Base-by-base conservation (phyloP, 139 green algal genomes). In the Pseudopediastrum boryanum region DNA sequence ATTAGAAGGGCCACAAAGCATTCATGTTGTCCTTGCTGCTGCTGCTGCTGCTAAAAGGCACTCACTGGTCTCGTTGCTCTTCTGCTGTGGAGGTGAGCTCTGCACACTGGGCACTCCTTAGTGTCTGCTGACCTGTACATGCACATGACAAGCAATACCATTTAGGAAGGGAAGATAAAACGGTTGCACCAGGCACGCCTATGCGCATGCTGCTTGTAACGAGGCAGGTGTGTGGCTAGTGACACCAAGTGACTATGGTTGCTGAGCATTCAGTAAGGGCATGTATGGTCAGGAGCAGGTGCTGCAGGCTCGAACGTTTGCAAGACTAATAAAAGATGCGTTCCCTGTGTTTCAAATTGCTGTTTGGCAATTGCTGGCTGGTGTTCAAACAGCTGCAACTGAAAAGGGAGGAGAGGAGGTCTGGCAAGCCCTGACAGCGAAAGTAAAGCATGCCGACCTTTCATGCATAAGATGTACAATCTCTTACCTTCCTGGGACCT, bases 31-130 rank as follows among this genome's bases (percentile, higher is more conserved):
- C n/a, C n/a, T n/a, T n/a, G n/a, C n/a, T n/a, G n/a, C n/a, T n/a
- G n/a, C n/a, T n/a, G 10, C 8, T 7, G 54, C 54, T 13, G 54
- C 54, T 25, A 25, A 19, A 58, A 16, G 19, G 48, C 48, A 2
- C 74, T 66, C 31, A 81, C 74, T 33, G 69, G 75, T 48, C 80
- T 78, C 33, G 66, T 66, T 42, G 69, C 78, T 38, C 70, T 50
- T 7, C 76, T 39, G 65, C 64, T 76, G 76, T 66, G 42, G 25
- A 82, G 64, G 39, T 76, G 76, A 41, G 76, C 76, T 33, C 76
- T 39, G 65, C 76, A 82, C 35, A 82, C 76, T 8, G 76, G 76
- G 76, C 76, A 82, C 65, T 82, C 76, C 64, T 75, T 76, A 7
- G 62, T 65, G 35, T 75, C 62, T 41, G 50, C 76, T 41, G 58